A percentile compares a stretch with the other conserved stretches of the same genome.
phyloP scores from a whole-genome alignment of 768 basidiomycete species.

The Pisolithus orientalis region DNA sequence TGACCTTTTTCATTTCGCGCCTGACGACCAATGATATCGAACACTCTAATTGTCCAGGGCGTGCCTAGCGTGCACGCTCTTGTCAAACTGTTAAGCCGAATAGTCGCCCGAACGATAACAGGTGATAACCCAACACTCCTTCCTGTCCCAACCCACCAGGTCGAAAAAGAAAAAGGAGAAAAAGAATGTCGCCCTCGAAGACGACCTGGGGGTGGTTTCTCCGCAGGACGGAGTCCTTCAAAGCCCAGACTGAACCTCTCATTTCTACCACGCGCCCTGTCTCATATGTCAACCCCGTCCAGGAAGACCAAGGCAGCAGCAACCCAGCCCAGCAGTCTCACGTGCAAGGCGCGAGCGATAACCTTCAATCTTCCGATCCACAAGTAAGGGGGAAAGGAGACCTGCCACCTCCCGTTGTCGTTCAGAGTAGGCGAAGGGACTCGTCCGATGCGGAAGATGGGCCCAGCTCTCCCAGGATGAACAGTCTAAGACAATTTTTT shows the following conservation, averaged over 20 bases:
- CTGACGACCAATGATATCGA: too few species aligned
- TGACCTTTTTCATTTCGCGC: too few species aligned
- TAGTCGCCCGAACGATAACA: too few species aligned
- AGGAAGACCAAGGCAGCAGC: background rate
- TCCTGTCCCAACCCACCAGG: background rate
- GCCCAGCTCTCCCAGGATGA: background rate
- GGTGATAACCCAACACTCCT: background rate
- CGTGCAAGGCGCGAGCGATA: background rate
- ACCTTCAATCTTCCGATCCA: background rate
- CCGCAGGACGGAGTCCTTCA: slow-evolving; percentile 6
- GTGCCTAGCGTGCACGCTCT: too few species aligned
- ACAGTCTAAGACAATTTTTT: background rate
- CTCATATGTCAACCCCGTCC: too few species aligned
- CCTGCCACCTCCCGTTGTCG: background rate
- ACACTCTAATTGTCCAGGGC: too few species aligned
- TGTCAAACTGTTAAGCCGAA: too few species aligned
- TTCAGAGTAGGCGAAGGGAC: background rate
- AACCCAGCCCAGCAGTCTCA: background rate
- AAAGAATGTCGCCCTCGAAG: slow-evolving; percentile 3
- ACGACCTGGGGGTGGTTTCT: slow-evolving; percentile 12
- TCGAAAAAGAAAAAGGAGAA: background rate
- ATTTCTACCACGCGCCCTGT: slow-evolving; percentile 1
- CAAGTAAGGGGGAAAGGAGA: background rate
- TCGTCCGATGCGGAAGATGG: background rate
- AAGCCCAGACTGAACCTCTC: slow-evolving; percentile 12